A percentile compares a stretch with the other conserved stretches of the same genome.
Conservation (phyloP, 768 basidiomycete species). For the Lactarius psammicola region DNA sequence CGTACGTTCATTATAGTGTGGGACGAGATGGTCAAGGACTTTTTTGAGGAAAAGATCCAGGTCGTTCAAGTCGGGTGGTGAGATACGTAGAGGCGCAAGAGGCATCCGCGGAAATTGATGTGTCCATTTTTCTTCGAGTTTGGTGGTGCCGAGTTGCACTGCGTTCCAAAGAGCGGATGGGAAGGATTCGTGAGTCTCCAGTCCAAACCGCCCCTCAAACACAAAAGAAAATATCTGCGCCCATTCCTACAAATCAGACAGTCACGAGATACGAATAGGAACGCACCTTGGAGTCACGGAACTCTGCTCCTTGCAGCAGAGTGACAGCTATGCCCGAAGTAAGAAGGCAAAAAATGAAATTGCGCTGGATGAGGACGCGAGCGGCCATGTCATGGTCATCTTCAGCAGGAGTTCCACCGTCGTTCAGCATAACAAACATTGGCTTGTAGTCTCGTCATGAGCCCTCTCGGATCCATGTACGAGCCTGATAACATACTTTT, state of each 20-base stretch:
- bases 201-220: constrained; percentile 37
- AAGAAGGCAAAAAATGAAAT: constrained; percentile 50
- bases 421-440: constrained; percentile 63
- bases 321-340: constrained; percentile 50
- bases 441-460: constrained; percentile 43
- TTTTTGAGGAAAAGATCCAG: constrained; percentile 11
- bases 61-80: neutral
- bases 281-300: constrained; percentile 60
- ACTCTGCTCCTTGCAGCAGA: constrained; percentile 53
- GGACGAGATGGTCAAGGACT: constrained; percentile 17
- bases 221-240: constrained; percentile 60
- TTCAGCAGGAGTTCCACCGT: constrained; percentile 42
- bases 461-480: neutral
- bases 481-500: constrained; percentile 32
- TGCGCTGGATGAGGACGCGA: constrained; percentile 47
- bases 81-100: constrained; percentile 8
- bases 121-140: constrained; percentile 20
- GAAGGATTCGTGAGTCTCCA: constrained; percentile 26
- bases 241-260: neutral
- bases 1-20: neutral
- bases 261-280: neutral
- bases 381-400: constrained; percentile 26
- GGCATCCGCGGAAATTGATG: constrained; percentile 1
- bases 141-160: constrained; percentile 16
- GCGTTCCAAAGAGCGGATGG: constrained; percentile 26